Conservation (phyloP, 1,139 yeast genomes). For the Pichia terricola region DNA sequence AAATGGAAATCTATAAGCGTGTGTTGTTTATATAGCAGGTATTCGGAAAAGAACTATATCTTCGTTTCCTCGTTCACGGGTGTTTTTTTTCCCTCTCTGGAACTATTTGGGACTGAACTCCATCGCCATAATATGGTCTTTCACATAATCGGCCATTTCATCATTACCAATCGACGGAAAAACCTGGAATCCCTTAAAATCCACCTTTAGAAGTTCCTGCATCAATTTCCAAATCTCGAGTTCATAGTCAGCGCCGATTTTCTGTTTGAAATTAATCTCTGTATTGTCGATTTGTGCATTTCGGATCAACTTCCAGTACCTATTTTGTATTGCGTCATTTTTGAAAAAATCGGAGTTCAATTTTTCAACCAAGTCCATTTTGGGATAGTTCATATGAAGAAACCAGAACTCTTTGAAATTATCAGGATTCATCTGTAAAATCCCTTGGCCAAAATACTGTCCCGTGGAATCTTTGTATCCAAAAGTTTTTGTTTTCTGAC, state of each 20-base stretch:
- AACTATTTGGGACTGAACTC: no score
- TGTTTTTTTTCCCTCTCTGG: no score
- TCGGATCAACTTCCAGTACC: slow-evolving; percentile 20
- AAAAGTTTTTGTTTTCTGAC: slow-evolving; percentile 21
- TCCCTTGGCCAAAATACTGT: slow-evolving; percentile 22
- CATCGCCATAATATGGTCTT: not conserved
- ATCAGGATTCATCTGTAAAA: slow-evolving; percentile 23
- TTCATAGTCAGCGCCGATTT: slow-evolving; percentile 19
- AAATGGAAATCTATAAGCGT: no score
- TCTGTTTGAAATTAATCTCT: slow-evolving; percentile 13
- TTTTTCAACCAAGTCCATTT: slow-evolving; percentile 16
- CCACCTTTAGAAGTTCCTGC: slow-evolving; percentile 14
- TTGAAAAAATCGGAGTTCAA: slow-evolving; percentile 13
- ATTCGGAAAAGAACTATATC: no score
- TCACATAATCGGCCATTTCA: slow-evolving; percentile 19
- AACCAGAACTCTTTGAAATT: slow-evolving; percentile 17
- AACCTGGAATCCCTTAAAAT: slow-evolving; percentile 20
- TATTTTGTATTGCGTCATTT: slow-evolving; percentile 5
- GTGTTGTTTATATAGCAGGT: no score
- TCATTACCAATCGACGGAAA: slow-evolving; percentile 19
- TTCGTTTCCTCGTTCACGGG: no score
- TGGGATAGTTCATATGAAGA: slow-evolving; percentile 24
- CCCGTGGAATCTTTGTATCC: slow-evolving; percentile 20
- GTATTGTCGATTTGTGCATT: slow-evolving; percentile 20
- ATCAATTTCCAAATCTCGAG: slow-evolving; percentile 19